Base-by-base conservation (phyloP, 768 basidiomycete species). In the Lentinula guzmanii region DNA sequence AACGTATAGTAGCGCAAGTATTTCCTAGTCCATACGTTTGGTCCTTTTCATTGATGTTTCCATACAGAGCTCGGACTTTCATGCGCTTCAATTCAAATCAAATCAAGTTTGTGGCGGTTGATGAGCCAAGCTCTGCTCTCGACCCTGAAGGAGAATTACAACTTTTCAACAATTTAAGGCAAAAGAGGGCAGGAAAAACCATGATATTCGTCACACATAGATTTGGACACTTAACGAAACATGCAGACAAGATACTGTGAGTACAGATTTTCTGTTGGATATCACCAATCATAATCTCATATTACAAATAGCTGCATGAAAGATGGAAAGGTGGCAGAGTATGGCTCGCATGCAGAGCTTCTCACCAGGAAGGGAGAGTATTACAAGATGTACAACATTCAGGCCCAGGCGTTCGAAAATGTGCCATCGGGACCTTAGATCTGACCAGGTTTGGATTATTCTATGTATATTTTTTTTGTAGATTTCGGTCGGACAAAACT, bases 61-160 rank as follows among this genome's bases (percentile, higher is more conserved):
- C 61, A 18, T 45, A 13, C 33, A 74, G 72, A 18, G 64, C 71
- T 1, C 51, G 72, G 54, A 71, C 71, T 21, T 74, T 74, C 63
- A 74, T 74, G 72, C 70, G 68, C 7, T 63, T 74, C 31, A 66
- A 62, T 21, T 68, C 70, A 1, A 65, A 65, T 0, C 52, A 69
- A 3, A 70, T 74, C 28, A 75, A 70, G 24, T 73, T 83, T 3
- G 65, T 82, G 13, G 72, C 76, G 3, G 72, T 76, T 5, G 82
- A 83, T 62, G 82, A 83, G 63, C 82, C 82, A 1, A 81, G 74
- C 28, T 80, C 81, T 0, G 72, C 75, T 2, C 66, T 82, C 4
- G 82, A 83, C 56, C 75, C 82, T 3, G 64, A 76, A 61, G 76
- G 75, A 1, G 82, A 83, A 64, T 70, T 64, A 18, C 66, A 74